Percentiles rank a stretch among this genome's conserved stretches.
phyloP scores from a whole-genome alignment of 2,329 filamentous ascomycete genomes.

The Cytospora schulzeri region DNA sequence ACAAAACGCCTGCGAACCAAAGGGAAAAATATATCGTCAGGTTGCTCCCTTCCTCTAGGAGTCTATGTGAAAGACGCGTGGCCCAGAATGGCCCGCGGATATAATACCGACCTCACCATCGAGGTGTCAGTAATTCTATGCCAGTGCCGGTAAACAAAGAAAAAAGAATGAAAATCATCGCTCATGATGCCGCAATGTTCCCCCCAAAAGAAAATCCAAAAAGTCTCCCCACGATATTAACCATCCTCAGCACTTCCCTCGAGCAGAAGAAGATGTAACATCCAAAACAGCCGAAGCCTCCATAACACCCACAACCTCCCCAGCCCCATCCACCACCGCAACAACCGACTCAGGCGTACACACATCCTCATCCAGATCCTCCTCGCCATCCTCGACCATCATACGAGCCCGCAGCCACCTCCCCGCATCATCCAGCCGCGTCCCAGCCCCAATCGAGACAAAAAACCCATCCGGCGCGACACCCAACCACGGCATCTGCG shows the following conservation, averaged over 20 bases:
- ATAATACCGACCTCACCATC: not conserved
- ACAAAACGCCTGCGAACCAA: conserved; percentile 16
- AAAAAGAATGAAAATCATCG: not conserved
- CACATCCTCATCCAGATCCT: conserved; percentile 32
- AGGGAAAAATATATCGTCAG: not conserved
- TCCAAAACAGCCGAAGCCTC: conserved; percentile 39
- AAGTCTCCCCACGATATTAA: no score
- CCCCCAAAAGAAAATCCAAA: not conserved
- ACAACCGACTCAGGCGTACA: conserved; percentile 49
- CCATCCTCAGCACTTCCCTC: not conserved
- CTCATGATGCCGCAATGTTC: not conserved
- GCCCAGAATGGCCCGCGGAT: not conserved
- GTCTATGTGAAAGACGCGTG: not conserved
- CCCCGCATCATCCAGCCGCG: conserved; percentile 55
- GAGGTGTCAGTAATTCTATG: not conserved
- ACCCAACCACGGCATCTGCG: conserved; percentile 48
- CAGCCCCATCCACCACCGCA: conserved; percentile 48
- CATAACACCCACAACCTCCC: conserved; percentile 51
- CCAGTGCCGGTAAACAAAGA: not conserved
- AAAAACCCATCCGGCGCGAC: conserved; percentile 62
- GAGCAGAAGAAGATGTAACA: not conserved
- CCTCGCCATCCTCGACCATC: conserved; percentile 35
- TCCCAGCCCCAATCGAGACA: conserved; percentile 60
- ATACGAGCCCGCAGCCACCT: conserved; percentile 49
- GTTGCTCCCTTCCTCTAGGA: conserved; percentile 1